Evolutionary conservation across 768 basidiomycete species (phyloP).

Genomic region (Paxillus rubicundulus): DNA sequence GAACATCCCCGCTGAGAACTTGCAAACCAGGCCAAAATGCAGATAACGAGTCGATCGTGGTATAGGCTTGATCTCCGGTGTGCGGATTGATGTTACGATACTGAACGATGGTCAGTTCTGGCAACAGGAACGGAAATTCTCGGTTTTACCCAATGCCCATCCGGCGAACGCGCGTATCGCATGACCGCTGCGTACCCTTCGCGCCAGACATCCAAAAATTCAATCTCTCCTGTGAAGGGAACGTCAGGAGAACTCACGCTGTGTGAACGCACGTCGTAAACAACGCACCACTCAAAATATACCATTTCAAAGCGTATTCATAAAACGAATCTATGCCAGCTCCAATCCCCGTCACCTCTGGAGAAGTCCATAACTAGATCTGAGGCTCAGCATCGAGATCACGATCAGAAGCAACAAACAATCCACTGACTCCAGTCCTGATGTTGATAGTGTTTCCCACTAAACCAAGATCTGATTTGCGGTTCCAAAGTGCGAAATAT

Average conservation of each 20-base stretch:
- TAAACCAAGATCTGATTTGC: slow-evolving; percentile 77
- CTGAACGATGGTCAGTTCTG: slow-evolving; percentile 38
- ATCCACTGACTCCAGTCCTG: slow-evolving; percentile 64
- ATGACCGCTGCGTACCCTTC: slow-evolving; percentile 82
- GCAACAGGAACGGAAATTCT: not conserved
- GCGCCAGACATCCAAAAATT: slow-evolving; percentile 82
- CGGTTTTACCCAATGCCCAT: slow-evolving; percentile 79
- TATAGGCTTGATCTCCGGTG: slow-evolving; percentile 68
- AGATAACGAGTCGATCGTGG: slow-evolving; percentile 89
- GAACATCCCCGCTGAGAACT: slow-evolving; percentile 79
- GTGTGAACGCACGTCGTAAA: not conserved
- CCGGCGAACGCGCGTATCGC: slow-evolving; percentile 75
- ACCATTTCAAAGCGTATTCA: slow-evolving; percentile 93
- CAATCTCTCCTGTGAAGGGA: slow-evolving; percentile 56
- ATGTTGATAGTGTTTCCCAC: slow-evolving; percentile 90
- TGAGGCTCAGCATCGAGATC: slow-evolving; percentile 7
- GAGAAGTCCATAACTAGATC: slow-evolving; percentile 62
- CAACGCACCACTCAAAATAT: slow-evolving; percentile 71
- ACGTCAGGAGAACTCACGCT: slow-evolving; percentile 1
- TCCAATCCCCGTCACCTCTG: slow-evolving; percentile 79
- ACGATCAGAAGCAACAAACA: not conserved
- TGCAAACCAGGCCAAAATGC: slow-evolving; percentile 99
- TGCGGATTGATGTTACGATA: slow-evolving; percentile 84
- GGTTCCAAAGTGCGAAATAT: slow-evolving; percentile 93
- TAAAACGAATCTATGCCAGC: slow-evolving; percentile 96